Conservation (phyloP, 176 grass and related monocot genomes). For the Neostapfia colusana region DNA sequence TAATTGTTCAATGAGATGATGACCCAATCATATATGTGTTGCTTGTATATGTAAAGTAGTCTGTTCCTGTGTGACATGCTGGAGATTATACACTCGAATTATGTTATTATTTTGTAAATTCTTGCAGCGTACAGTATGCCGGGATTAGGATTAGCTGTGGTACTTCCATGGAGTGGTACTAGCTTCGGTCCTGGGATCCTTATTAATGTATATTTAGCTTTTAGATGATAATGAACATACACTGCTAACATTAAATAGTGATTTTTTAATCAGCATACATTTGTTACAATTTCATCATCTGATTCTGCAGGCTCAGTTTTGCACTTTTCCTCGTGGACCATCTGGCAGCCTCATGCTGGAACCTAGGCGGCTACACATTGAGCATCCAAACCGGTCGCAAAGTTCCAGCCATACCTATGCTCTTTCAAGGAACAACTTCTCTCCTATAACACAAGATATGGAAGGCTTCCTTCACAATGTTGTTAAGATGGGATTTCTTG, state of each 20-base stretch:
- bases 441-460: constrained; percentile 58
- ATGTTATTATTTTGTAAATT: background rate
- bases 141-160: background rate
- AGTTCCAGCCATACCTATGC: constrained; percentile 21
- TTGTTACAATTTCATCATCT: constrained; percentile 9
- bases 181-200: background rate
- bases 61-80: background rate
- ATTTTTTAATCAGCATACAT: background rate
- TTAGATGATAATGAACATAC: background rate
- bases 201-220: background rate
- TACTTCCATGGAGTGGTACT: background rate
- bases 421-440: constrained; percentile 49
- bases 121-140: background rate
- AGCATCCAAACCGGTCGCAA: constrained; percentile 16
- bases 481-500: constrained; percentile 72
- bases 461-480: constrained; percentile 66
- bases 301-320: constrained; percentile 37
- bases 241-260: background rate
- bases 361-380: constrained; percentile 28
- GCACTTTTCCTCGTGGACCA: constrained; percentile 39
- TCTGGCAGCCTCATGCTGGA: constrained; percentile 45
- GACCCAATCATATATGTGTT: background rate
- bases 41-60: background rate
- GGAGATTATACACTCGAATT: background rate
- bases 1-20: background rate